These are phyloP conservation scores for Eurotiales sp. DNA, from an alignment of 2,329 filamentous ascomycete species.

Conservation along the genomic window DNA sequence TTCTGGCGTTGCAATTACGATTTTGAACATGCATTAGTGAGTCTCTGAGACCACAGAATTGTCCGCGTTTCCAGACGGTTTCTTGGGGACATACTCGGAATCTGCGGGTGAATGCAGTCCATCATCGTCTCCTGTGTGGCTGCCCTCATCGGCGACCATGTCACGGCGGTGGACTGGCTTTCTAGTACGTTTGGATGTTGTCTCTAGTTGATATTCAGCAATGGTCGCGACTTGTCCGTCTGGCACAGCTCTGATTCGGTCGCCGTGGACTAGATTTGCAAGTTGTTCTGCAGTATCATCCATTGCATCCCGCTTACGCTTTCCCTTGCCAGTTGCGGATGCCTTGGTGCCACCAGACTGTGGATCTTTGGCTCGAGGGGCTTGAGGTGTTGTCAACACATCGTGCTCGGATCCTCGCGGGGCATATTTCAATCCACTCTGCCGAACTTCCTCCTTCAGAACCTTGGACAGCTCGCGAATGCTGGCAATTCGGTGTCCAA, in stretches of 20 bases:
- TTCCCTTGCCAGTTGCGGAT: not conserved
- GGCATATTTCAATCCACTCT: not conserved
- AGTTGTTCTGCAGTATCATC: not conserved
- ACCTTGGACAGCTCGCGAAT: slow-evolving; percentile 39
- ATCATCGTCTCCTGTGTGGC: not conserved
- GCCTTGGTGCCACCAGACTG: not conserved
- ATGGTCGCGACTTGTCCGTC: not conserved
- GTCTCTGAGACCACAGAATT: not conserved
- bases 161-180: not conserved
- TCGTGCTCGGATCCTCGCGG: not conserved
- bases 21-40: not conserved
- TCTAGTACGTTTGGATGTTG: not conserved
- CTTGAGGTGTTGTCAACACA: not conserved
- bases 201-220: not conserved
- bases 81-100: not conserved
- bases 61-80: not conserved
- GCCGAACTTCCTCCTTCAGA: slow-evolving; percentile 28
- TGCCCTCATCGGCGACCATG: not conserved
- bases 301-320: not conserved
- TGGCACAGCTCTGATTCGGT: not conserved
- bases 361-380: not conserved
- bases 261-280: not conserved
- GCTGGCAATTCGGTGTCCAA: slow-evolving; percentile 46
- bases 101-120: not conserved
- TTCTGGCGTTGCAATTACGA: too few species aligned